Percentiles rank a stretch among this genome's conserved stretches.
phyloP scores from a whole-genome alignment of 2,329 filamentous ascomycete species.

The Atkinsonella hypoxylon region DNA sequence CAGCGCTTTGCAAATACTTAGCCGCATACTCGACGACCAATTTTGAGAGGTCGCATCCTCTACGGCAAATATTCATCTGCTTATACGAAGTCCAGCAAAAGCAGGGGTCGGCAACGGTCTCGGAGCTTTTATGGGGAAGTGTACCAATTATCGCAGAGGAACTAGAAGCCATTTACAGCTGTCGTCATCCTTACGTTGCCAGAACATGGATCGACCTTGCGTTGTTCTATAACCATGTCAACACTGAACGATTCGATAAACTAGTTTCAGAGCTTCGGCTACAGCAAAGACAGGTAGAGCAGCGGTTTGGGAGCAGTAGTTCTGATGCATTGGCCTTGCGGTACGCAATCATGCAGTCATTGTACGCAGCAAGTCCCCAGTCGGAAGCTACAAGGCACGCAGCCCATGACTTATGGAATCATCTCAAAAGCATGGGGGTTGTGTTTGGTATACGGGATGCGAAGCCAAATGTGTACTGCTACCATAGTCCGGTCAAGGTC shows the following conservation, averaged over 20 bases:
- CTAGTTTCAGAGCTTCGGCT: slow-evolving; percentile 25
- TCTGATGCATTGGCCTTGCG: slow-evolving; percentile 26
- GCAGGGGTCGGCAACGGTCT: slow-evolving; percentile 29
- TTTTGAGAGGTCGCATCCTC: slow-evolving; percentile 29
- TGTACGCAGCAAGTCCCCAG: slow-evolving; percentile 23
- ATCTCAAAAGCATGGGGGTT: slow-evolving; percentile 22
- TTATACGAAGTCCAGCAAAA: slow-evolving; percentile 34
- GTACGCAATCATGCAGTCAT: slow-evolving; percentile 29
- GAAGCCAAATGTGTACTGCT: slow-evolving; percentile 28
- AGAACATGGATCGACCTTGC: slow-evolving; percentile 30
- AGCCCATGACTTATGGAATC: slow-evolving; percentile 25
- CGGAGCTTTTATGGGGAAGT: slow-evolving; percentile 30
- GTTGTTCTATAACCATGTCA: slow-evolving; percentile 26
- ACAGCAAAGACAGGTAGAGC: slow-evolving; percentile 24
- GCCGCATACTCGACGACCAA: slow-evolving; percentile 32
- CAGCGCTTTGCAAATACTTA: slow-evolving; percentile 33
- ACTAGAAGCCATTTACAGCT: slow-evolving; percentile 31
- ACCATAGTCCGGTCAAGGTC: slow-evolving; percentile 31
- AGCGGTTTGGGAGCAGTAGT: slow-evolving; percentile 19
- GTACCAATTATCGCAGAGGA: slow-evolving; percentile 31
- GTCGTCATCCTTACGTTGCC: slow-evolving; percentile 30
- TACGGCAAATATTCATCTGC: slow-evolving; percentile 30
- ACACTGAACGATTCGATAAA: slow-evolving; percentile 24
- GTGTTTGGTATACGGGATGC: slow-evolving; percentile 25
- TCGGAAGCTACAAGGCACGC: slow-evolving; percentile 23